Evolutionary conservation across 371 early-diverging fungal species (phyloP).

Genomic region (Circinella minor): DNA sequence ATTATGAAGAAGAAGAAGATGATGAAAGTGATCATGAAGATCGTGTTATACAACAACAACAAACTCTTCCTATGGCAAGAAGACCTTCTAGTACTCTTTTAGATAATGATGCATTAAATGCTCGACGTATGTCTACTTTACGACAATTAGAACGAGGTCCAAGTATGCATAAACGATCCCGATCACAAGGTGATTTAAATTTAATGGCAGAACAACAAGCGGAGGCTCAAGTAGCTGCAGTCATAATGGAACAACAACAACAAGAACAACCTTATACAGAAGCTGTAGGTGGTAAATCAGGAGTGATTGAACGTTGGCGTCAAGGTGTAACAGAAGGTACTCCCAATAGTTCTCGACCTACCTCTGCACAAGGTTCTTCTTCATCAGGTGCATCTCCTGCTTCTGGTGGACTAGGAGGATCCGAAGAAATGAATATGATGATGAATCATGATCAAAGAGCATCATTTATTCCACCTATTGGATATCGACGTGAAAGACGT

Average conservation of each 20-base stretch:
- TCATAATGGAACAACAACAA: background rate
- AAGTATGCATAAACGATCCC: slow-evolving; percentile 27
- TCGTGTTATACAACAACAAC: background rate
- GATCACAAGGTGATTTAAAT: slow-evolving; percentile 56
- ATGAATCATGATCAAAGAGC: background rate
- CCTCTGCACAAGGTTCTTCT: background rate
- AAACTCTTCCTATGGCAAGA: slow-evolving; percentile 2
- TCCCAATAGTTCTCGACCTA: slow-evolving; percentile 1
- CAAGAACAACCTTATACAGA: slow-evolving; percentile 14
- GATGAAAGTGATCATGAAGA: slow-evolving; percentile 7
- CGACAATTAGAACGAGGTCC: slow-evolving; percentile 35
- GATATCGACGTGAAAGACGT: slow-evolving; percentile 24
- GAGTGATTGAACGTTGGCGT: slow-evolving; percentile 40
- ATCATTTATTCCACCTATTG: slow-evolving; percentile 1
- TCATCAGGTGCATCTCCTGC: no score
- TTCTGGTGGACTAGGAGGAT: no score
- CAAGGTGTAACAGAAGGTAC: slow-evolving; percentile 19
- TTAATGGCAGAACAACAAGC: slow-evolving; percentile 75
- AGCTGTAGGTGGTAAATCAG: slow-evolving; percentile 8
- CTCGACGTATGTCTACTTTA: slow-evolving; percentile 32
- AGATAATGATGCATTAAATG: slow-evolving; percentile 14
- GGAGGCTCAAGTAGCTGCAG: slow-evolving; percentile 44
- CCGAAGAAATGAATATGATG: background rate
- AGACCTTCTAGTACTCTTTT: background rate
- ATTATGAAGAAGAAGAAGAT: slow-evolving; percentile 29